Percentiles rank a stretch among this genome's conserved stretches.
Evolutionary conservation across 805 yeast species (phyloP).

Genomic region (Lachancea waltii): DNA sequence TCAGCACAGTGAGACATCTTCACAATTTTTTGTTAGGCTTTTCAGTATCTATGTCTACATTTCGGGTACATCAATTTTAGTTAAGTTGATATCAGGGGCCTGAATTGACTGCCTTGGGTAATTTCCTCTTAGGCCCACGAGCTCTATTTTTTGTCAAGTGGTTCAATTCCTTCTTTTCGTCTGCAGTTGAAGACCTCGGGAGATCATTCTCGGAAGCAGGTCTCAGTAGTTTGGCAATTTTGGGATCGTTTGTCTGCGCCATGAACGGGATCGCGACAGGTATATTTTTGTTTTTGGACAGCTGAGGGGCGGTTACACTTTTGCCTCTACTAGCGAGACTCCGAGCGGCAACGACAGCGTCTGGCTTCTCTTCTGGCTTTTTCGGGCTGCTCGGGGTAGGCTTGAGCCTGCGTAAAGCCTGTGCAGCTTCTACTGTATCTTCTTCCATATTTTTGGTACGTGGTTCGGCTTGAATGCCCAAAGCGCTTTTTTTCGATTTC

Average conservation of each 20-base stretch:
- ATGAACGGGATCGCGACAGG: slow-evolving; percentile 6
- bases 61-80: too few species aligned
- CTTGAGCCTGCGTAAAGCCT: too few species aligned
- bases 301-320: background rate
- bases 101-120: slow-evolving; percentile 28
- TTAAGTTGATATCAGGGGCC: too few species aligned
- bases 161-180: slow-evolving; percentile 9
- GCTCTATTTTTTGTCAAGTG: slow-evolving; percentile 33
- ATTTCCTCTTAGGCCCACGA: slow-evolving; percentile 35
- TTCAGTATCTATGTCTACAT: too few species aligned
- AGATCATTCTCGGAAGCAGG: slow-evolving; percentile 2
- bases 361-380: slow-evolving; percentile 5
- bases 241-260: slow-evolving; percentile 2
- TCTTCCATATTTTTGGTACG: too few species aligned
- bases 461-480: too few species aligned
- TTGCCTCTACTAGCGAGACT: background rate
- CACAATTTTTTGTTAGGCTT: too few species aligned
- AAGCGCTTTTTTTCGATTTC: slow-evolving; percentile 6
- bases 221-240: slow-evolving; percentile 1
- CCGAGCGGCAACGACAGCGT: slow-evolving; percentile 13
- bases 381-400: background rate
- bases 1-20: too few species aligned
- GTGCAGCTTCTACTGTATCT: too few species aligned
- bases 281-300: background rate
- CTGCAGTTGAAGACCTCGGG: background rate